Evolutionary conservation across 805 yeast species (phyloP), one percentile per base, ranked within the genome.

Genomic region (Torulaspora delbrueckii): DNA sequence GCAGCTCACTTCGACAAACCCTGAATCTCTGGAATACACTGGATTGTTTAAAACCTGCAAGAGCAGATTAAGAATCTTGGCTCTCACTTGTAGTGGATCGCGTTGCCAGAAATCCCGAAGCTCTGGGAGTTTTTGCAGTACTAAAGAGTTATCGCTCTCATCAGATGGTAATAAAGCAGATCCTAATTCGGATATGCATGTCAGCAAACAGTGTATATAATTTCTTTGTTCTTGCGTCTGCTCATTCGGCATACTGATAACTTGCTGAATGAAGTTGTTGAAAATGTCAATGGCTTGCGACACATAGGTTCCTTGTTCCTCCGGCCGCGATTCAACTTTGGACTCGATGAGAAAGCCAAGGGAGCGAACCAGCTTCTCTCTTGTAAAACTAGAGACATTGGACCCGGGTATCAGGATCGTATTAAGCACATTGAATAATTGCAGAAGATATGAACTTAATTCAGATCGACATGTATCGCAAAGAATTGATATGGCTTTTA

Each of bases 101-200:
- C 56, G 48, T 0, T 46, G 35, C 84, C 86, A 80, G 55, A 69
- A 78, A 16, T 56, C 55, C 22, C 63, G 65, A n/a, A 67, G 62
- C 40, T 58, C 54, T 19, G 52, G 50, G 27, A 56, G 42, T 13
- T 42, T 49, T 27, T 55, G 57, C 25, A 56, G 51, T 37, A 46
- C 43, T 14, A 40, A 42, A 5, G 57, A 56, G 35, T 67, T 60
- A 5, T 62, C 58, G 56, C 68, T 60, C 2, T 69, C 66, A 19
- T 81, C 79, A 0, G 86, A 82, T 2, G 76, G 63, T 40, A 78
- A 77, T 57, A 84, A 63, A 0, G 89, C 87, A 45, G 81, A 82
- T 0, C 88, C 93, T 3, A 87, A 68, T 43, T 83, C 86, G n/a
- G 74, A 73, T 0, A 88, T 62, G 57, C 88, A 84, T 10, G 76